phyloP scores from a whole-genome alignment of 2,329 filamentous ascomycete genomes.

The Emergomyces orientalis region DNA sequence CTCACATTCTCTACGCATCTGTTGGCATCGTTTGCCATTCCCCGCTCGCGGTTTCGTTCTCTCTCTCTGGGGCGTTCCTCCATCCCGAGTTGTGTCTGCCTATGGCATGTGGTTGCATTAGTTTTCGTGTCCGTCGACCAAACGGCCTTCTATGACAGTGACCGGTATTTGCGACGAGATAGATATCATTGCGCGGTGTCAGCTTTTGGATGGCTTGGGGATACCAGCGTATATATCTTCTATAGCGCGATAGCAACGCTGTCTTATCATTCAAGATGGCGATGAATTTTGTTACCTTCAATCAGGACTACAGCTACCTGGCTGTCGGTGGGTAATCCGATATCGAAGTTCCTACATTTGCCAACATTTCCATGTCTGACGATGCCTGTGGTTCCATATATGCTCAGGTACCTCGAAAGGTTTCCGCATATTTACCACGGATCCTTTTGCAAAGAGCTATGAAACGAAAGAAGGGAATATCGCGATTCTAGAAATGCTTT shows the following conservation, averaged over 20 bases:
- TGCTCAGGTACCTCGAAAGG: conserved; percentile 73
- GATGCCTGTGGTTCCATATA: conserved; percentile 5
- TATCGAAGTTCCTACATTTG: background rate
- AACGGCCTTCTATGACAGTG: conserved; percentile 2
- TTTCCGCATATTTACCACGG: conserved; percentile 93
- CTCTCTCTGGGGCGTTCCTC: background rate
- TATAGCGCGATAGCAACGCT: background rate
- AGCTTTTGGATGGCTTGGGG: background rate
- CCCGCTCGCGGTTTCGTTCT: background rate
- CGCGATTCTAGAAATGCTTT: conserved; percentile 95
- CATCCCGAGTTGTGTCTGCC: background rate
- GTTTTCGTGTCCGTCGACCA: background rate
- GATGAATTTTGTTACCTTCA: conserved; percentile 98
- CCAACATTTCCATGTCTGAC: background rate
- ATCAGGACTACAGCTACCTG: conserved; percentile 95
- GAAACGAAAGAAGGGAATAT: conserved; percentile 93
- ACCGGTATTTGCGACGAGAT: background rate
- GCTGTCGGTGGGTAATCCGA: conserved; percentile 63
- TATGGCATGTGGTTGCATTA: background rate
- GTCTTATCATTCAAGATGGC: conserved; percentile 45
- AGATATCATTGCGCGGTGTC: background rate
- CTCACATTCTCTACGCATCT: background rate
- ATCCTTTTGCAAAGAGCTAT: conserved; percentile 90
- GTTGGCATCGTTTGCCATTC: background rate
- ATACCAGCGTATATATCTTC: background rate